Evolutionary conservation across 1,139 yeast genomes (phyloP).

Genomic region (Zygosaccharomyces pseudobailii): DNA sequence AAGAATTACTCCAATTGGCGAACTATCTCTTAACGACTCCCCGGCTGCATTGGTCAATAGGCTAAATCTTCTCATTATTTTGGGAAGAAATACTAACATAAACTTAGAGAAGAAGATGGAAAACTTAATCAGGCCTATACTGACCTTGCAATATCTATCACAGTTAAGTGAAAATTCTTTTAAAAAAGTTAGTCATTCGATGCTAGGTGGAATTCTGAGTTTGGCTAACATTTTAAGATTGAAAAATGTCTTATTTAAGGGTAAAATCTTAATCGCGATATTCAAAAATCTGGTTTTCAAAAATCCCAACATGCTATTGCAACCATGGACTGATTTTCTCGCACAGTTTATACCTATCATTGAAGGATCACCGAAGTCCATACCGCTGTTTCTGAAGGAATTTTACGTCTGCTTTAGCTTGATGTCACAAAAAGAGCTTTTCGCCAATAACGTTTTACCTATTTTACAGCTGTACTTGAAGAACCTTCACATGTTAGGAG

Average conservation of each 20-base stretch:
- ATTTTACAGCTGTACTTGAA: constrained; percentile 17
- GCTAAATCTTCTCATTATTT: constrained; percentile 24
- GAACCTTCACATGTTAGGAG: constrained; percentile 16
- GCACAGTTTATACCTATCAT: constrained; percentile 3
- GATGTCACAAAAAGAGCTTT: constrained; percentile 7
- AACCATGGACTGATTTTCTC: constrained; percentile 8
- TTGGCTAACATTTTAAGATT: constrained; percentile 13
- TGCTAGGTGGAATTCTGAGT: constrained; percentile 9
- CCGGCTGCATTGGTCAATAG: constrained; percentile 25
- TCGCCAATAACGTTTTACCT: constrained; percentile 1
- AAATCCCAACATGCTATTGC: background rate
- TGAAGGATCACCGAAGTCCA: constrained; percentile 5
- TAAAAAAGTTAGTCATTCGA: constrained; percentile 2
- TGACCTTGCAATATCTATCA: constrained; percentile 7
- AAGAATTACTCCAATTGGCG: constrained; percentile 30
- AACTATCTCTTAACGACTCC: constrained; percentile 17
- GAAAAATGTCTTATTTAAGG: constrained; percentile 12
- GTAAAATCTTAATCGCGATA: constrained; percentile 8
- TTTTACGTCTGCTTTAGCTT: constrained; percentile 10
- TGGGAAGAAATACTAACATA: constrained; percentile 20
- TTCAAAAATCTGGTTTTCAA: constrained; percentile 8
- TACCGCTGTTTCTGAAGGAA: constrained; percentile 10
- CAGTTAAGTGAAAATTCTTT: constrained; percentile 1
- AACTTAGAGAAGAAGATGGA: constrained; percentile 25
- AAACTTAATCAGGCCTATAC: constrained; percentile 18